Evolutionary conservation across 768 basidiomycete species (phyloP).

Genomic region (Mycena latifolia): DNA sequence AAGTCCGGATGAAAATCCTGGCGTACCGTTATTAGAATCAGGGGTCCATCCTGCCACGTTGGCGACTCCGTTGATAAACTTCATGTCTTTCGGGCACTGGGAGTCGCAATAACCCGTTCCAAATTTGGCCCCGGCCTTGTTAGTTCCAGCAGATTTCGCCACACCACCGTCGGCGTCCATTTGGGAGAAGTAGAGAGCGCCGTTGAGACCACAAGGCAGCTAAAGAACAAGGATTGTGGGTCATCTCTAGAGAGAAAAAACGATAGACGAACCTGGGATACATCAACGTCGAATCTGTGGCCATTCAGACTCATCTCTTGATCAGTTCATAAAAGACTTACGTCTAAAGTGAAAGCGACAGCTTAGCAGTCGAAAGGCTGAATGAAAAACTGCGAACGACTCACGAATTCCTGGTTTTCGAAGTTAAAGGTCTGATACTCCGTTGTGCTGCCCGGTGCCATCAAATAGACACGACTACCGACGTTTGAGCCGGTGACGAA

Average conservation of each 20-base stretch:
- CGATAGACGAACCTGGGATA: too few relatives aligned
- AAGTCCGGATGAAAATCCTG: constrained; percentile 1
- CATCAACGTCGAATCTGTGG: too few relatives aligned
- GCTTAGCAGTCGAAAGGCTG: too few relatives aligned
- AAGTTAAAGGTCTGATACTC: constrained; percentile 65
- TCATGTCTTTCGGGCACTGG: constrained; percentile 72
- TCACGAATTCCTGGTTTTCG: too few relatives aligned
- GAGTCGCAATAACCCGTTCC: constrained; percentile 78
- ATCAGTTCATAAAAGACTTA: too few relatives aligned
- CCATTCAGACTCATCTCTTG: too few relatives aligned
- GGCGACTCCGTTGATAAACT: constrained; percentile 67
- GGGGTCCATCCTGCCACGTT: constrained; percentile 26
- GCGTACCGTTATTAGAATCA: constrained; percentile 26
- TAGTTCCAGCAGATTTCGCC: constrained; percentile 55
- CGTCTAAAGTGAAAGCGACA: too few relatives aligned
- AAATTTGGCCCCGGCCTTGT: constrained; percentile 66
- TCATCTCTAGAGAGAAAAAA: too few relatives aligned
- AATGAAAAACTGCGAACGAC: too few relatives aligned
- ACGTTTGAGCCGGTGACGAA: constrained; percentile 49
- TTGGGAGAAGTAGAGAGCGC: too few relatives aligned
- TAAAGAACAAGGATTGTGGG: too few relatives aligned
- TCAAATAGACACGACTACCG: constrained; percentile 61
- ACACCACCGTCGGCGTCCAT: constrained; percentile 72
- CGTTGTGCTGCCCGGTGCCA: constrained; percentile 56
- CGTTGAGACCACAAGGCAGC: too few relatives aligned